Evolutionary conservation across 345 rosid species (phyloP), one percentile per base, ranked within the genome.

Genomic region (Pistacia atlantica): DNA sequence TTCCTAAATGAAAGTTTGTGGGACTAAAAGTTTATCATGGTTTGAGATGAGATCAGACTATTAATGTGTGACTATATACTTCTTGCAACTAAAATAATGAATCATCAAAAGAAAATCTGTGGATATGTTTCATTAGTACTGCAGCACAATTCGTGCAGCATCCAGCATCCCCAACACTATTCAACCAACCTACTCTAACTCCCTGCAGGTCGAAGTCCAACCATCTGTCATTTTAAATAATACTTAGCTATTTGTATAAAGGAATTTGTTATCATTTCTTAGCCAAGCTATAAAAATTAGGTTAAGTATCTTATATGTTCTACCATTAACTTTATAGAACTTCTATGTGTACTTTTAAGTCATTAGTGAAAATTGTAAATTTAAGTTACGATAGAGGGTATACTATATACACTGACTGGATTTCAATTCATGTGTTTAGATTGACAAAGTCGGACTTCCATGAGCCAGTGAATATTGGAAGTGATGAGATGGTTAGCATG

Each of bases 401-500:
- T 42, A 2, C 7, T 42, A 37, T 42, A 65, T 42, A 9, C 1
- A 37, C 13, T 65, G 51, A 38, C 56, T 46, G 49, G 56, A 46
- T 67, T 45, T 31, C 17, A 37, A 12, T 35, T 56, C 46, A 45
- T 63, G 1, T 49, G 25, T 73, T 65, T 67, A 89, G 92, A 65
- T 84, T 85, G 83, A 89, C 87, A 1, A 89, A 87, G 78, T 87
- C 90, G 1, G 89, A 89, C 79, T 89, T 87, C 84, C 84, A 78
- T 2, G 90, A 89, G 88, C 90, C 90, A 0, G 84, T 89, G 75
- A 89, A 87, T 67, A 89, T 87, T 52, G 92, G 92, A 75, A 87
- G 92, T 31, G 92, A 89, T 81, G 90, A 89, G 83, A 86, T 89
- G 90, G 92, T 85, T 67, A 85, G 92, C 89, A 87, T 87, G 90